Evolutionary conservation across 768 basidiomycete species (phyloP), one percentile per base, ranked within the genome.

Genomic region (Panaeolus cyanescens): DNA sequence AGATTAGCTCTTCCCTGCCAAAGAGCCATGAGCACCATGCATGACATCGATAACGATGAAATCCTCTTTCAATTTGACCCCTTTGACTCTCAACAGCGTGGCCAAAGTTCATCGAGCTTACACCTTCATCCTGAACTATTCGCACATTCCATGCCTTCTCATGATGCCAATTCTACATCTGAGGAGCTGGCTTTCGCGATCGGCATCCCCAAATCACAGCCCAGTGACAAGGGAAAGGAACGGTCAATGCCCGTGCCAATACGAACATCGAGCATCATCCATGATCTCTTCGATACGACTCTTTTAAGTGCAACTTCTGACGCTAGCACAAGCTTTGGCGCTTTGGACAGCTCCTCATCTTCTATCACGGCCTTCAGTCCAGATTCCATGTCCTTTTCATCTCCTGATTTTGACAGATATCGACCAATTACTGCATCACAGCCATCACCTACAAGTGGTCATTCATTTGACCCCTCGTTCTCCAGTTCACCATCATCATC

Each of bases 31-130:
- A 62, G 68, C 66, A 59, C 62, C 63, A 66, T 70, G 66, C 72
- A 79, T 81, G 76, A 71, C 69, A 78, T 77, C 81, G 83, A 87
- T 84, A 83, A 82, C 79, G 78, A 81, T 58, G 79, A 80, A 64
- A 67, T 77, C 45, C 65, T 86, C 69, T 83, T 84, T 69, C 76
- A 79, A 59, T 83, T 84, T 67, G 83, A 83, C 67, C 70, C 25
- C 22, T 12, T 12, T 15, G 25, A 15, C 45, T 50, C 45, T n/a
- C 25, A 28, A 25, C 45, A 22, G 25, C 45, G 45, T 25, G 45
- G 25, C 30, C 30, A 28, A 22, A 50, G 10, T 20, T 50, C 57
- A 58, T 45, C 20, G 58, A 45, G 55, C 67, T 32, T 63, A 61
- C 61, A 56, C 62, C 61, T 50, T 50, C 45, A 20, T 50, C 45